phyloP scores from a whole-genome alignment of 2,329 filamentous ascomycete genomes.

The Colletotrichum lupini region DNA sequence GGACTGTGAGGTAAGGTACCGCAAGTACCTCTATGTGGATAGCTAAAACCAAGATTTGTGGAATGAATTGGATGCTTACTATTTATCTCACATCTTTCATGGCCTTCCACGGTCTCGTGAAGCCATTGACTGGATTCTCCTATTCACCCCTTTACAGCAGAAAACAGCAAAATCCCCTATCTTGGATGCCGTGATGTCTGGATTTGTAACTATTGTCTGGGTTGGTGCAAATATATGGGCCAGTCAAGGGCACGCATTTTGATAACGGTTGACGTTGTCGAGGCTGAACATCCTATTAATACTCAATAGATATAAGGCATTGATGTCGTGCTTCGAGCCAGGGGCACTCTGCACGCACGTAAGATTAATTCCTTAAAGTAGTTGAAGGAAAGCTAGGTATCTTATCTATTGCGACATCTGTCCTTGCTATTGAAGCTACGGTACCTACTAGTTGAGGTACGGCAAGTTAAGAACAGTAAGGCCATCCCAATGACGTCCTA shows the following conservation, averaged over 20 bases:
- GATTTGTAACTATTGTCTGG: not conserved
- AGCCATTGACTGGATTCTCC: not conserved
- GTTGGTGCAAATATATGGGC: not conserved
- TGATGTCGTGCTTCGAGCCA: not conserved
- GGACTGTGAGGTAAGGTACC: not conserved
- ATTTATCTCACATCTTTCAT: not conserved
- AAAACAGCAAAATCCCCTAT: not conserved
- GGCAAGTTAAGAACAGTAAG: not conserved
- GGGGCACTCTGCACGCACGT: not conserved
- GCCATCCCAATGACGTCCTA: constrained; percentile 24
- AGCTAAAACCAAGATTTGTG: not conserved
- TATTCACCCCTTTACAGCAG: not conserved
- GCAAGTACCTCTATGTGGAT: not conserved
- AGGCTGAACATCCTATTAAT: not conserved
- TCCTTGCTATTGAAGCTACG: not conserved
- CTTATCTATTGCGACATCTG: not conserved
- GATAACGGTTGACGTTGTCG: not conserved
- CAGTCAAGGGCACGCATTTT: too few species aligned
- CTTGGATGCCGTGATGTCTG: not conserved
- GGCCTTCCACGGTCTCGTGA: not conserved
- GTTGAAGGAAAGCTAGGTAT: not conserved
- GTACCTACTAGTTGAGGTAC: not conserved
- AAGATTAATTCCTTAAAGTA: not conserved
- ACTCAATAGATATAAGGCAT: not conserved
- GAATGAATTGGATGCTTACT: constrained; percentile 1